Percentiles rank a stretch among this genome's conserved stretches.
Conservation (phyloP, 345 rosid genomes). For the Pugionium cornutum region DNA sequence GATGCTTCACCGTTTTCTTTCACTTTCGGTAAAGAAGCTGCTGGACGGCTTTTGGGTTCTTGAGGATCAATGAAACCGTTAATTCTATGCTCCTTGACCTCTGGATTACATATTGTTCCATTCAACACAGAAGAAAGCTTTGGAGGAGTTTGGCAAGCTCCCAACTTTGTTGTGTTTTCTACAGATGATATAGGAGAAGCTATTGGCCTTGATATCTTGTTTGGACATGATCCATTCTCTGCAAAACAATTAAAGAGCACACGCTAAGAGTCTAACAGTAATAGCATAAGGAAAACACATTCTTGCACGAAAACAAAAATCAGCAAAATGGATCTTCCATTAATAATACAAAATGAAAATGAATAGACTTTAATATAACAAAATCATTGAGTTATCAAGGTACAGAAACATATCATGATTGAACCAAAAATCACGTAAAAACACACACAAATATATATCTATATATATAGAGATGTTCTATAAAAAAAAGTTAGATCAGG, state of each 20-base stretch:
- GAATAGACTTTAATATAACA: background rate
- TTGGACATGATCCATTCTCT: constrained; percentile 52
- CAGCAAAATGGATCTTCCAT: background rate
- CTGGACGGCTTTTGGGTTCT: constrained; percentile 35
- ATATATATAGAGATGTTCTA: too few species aligned
- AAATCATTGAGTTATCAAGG: constrained; percentile 13
- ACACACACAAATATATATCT: background rate
- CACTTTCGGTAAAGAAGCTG: constrained; percentile 35
- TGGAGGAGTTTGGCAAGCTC: constrained; percentile 36
- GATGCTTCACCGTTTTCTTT: constrained; percentile 46
- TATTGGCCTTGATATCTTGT: constrained; percentile 47
- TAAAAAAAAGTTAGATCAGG: background rate
- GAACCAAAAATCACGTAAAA: background rate
- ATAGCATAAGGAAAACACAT: background rate
- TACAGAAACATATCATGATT: constrained; percentile 23
- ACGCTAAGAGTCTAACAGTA: constrained; percentile 24
- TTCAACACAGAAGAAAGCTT: constrained; percentile 35
- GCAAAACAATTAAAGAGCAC: constrained; percentile 38
- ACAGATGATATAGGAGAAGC: constrained; percentile 40
- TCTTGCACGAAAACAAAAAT: constrained; percentile 4
- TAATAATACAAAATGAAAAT: background rate
- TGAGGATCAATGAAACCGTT: constrained; percentile 50
- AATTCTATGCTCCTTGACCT: constrained; percentile 43
- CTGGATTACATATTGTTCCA: constrained; percentile 36
- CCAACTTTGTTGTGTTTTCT: constrained; percentile 53